Base-by-base conservation (phyloP, 208 protist species). In the Leishmania martiniquensis region DNA sequence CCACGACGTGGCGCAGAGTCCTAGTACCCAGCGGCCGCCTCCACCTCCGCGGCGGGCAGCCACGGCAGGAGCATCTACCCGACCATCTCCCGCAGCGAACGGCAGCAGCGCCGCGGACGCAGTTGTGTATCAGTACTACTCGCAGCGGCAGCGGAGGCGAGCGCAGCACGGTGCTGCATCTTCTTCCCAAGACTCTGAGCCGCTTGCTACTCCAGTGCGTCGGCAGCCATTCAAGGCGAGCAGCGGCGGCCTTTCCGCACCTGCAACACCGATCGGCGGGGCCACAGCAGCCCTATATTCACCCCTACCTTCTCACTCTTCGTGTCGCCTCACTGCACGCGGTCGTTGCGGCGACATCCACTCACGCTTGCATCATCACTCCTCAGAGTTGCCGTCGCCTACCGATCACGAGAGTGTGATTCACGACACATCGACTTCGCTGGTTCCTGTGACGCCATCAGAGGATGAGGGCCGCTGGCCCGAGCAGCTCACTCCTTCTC, bases 71-170 rank as follows among this genome's bases (percentile, higher is more conserved):
- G 52, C 51, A 37, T 37, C 45, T 0, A 13, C 45, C 9, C 52
- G 51, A 22, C 70, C 22, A 32, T 59, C 69, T 59, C 34, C 32
- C 52, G 37, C 70, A 12, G 34, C 52, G 51, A 62, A 59, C 29
- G 34, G 22, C 52, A 47, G 37, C 52, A 34, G 57, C 17, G 54
- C 59, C 51, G 70, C 75, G 10, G 81, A 85, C 57, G 81, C 81
- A n/a, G 63, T 85, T 49, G 81, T 55, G 29, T 85, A 77, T 55
- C 81, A 80, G 32, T 81, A 81, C 81, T 85, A 80, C 65, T 39
- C 68, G 15, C 78, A 54, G 32, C 72, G 75, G 44, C 78, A 7
- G 1, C 63, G 25, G 47, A 73, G 63, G 63, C 76, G 34, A 69
- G 65, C 22, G 39, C 65, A 78, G 51, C 34, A 20, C 32, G 55